phyloP scores from a whole-genome alignment of 148 eudicot species.

The Persicaria tinctoria region DNA sequence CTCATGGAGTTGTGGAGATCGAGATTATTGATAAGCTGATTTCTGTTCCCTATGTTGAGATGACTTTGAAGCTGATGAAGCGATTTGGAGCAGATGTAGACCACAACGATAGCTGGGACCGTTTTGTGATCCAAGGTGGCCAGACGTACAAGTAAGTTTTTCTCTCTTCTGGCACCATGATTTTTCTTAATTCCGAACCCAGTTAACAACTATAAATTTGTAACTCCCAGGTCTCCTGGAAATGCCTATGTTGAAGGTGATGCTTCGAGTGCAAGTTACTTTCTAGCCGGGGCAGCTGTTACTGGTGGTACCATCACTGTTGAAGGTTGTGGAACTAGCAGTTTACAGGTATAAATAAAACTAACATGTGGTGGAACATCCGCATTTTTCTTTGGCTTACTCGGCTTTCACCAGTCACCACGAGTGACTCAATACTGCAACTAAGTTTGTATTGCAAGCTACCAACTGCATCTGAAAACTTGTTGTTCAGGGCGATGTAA shows the following conservation, averaged over 20 bases:
- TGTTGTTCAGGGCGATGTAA: slow-evolving; percentile 74
- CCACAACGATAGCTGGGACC: slow-evolving; percentile 69
- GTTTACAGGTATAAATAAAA: slow-evolving; percentile 59
- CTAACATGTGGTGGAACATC: neutral
- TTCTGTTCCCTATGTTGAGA: slow-evolving; percentile 95
- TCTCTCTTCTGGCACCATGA: neutral
- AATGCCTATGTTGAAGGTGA: slow-evolving; percentile 95
- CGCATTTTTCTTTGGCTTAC: neutral
- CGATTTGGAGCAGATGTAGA: slow-evolving; percentile 83
- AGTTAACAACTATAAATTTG: neutral
- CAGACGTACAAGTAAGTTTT: slow-evolving; percentile 85
- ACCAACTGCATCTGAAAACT: neutral
- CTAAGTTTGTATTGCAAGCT: neutral
- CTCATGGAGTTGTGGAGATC: slow-evolving; percentile 85
- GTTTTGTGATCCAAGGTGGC: slow-evolving; percentile 76
- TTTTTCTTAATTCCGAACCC: neutral
- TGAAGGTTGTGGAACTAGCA: slow-evolving; percentile 96
- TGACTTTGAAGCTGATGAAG: slow-evolving; percentile 95
- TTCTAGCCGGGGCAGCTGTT: slow-evolving; percentile 92
- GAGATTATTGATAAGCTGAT: slow-evolving; percentile 90
- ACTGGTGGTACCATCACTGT: slow-evolving; percentile 97
- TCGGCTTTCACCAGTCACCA: neutral
- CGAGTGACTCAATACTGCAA: neutral
- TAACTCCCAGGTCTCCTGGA: slow-evolving; percentile 73
- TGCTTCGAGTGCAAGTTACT: slow-evolving; percentile 99